A percentile compares a stretch with the other conserved stretches of the same genome.
phyloP scores from a whole-genome alignment of 495 filamentous ascomycete genomes.

The Astrocystis sublimbata region DNA sequence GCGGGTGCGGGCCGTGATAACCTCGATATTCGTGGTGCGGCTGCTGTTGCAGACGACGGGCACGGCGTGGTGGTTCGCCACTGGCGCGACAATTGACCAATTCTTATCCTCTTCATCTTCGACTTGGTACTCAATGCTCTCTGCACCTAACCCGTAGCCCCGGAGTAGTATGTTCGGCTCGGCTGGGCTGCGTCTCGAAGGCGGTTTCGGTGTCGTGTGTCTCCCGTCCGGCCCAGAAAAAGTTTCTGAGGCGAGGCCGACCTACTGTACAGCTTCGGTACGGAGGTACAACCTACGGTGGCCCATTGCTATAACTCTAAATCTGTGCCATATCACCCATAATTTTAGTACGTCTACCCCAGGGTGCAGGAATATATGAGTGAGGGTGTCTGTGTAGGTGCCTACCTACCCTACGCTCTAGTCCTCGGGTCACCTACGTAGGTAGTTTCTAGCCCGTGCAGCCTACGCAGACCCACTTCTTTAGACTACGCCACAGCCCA shows the following conservation, averaged over 20 bases:
- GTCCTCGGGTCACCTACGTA: too few relatives aligned
- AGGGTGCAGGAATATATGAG: too few relatives aligned
- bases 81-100: conserved; percentile 71
- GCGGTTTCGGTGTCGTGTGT: conserved; percentile 27
- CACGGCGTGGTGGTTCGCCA: conserved; percentile 51
- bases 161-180: conserved; percentile 24
- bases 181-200: conserved; percentile 24
- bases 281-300: too few relatives aligned
- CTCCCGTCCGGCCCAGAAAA: conserved; percentile 35
- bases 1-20: conserved; percentile 29
- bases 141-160: conserved; percentile 28
- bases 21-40: conserved; percentile 27
- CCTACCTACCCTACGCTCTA: too few relatives aligned
- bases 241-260: conserved; percentile 30
- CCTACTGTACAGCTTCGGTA: conserved; percentile 8
- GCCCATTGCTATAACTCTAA: too few relatives aligned
- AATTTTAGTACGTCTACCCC: too few relatives aligned
- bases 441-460: too few relatives aligned
- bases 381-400: too few relatives aligned
- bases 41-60: conserved; percentile 20
- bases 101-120: conserved; percentile 57
- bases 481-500: too few relatives aligned
- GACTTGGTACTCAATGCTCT: conserved; percentile 9
- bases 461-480: too few relatives aligned
- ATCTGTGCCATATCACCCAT: too few relatives aligned